phyloP scores from a whole-genome alignment of 805 yeast species.

The Cyberlindnera mrakii region DNA sequence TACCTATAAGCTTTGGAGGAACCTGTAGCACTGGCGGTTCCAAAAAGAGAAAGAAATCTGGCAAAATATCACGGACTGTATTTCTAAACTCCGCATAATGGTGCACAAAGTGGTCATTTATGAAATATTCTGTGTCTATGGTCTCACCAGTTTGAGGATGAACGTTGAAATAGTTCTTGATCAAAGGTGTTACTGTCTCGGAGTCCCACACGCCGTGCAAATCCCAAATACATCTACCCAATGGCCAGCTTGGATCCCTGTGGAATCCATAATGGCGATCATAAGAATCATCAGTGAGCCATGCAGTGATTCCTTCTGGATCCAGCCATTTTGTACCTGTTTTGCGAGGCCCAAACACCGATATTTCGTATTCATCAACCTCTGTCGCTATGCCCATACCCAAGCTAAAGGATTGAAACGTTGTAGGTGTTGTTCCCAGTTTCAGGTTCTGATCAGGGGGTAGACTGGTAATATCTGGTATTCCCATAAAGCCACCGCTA shows the following conservation, averaged over 20 bases:
- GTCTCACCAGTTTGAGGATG: slow-evolving; percentile 32
- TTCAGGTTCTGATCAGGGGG: slow-evolving; percentile 63
- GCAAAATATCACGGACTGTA: slow-evolving; percentile 40
- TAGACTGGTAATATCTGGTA: slow-evolving; percentile 42
- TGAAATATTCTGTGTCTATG: slow-evolving; percentile 49
- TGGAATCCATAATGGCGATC: slow-evolving; percentile 70
- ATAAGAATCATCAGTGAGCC: slow-evolving; percentile 50
- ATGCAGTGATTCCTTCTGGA: slow-evolving; percentile 62
- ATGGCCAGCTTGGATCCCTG: slow-evolving; percentile 56
- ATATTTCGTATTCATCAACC: slow-evolving; percentile 64
- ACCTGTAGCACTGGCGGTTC: slow-evolving; percentile 78
- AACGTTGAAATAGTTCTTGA: slow-evolving; percentile 45
- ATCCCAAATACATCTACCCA: slow-evolving; percentile 78
- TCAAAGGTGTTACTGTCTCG: slow-evolving; percentile 29
- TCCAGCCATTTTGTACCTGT: slow-evolving; percentile 50
- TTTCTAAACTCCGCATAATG: slow-evolving; percentile 48
- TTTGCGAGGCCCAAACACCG: slow-evolving; percentile 73
- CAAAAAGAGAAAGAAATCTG: slow-evolving; percentile 49
- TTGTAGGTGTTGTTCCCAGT: slow-evolving; percentile 79
- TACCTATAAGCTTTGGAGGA: slow-evolving; percentile 60
- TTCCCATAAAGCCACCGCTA: slow-evolving; percentile 66
- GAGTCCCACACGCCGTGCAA: slow-evolving; percentile 73
- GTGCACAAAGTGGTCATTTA: slow-evolving; percentile 58
- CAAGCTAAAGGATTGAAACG: slow-evolving; percentile 61
- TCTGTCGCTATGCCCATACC: slow-evolving; percentile 73